Percentiles rank a stretch among this genome's conserved stretches.
These are phyloP conservation scores for Nymphaea colorata DNA, from an alignment of 164 flowering plant genomes.

Conservation along the genomic window DNA sequence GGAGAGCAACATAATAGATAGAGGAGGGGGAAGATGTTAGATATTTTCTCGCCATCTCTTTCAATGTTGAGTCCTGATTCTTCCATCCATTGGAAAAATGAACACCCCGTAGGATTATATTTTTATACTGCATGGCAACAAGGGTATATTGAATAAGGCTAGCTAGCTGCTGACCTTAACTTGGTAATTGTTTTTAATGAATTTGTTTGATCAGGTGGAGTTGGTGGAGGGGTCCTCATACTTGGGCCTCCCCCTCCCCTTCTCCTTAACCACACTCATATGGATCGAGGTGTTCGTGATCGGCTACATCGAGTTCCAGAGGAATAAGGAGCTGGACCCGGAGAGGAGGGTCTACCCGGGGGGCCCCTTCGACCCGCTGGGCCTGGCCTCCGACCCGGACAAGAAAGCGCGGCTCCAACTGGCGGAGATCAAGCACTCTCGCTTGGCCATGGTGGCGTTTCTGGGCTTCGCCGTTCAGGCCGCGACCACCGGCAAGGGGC, in stretches of 20 bases:
- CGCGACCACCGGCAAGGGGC: slow-evolving; percentile 92
- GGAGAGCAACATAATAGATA: too few relatives aligned
- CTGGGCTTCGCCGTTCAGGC: slow-evolving; percentile 95
- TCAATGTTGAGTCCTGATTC: too few relatives aligned
- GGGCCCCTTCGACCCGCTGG: slow-evolving; percentile 76
- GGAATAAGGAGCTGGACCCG: slow-evolving; percentile 92
- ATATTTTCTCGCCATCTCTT: too few relatives aligned
- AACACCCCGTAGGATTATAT: too few relatives aligned
- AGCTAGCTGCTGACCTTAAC: too few relatives aligned
- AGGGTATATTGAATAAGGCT: too few relatives aligned
- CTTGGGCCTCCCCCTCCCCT: slow-evolving; percentile 90
- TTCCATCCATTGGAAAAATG: too few relatives aligned
- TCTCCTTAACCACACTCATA: slow-evolving; percentile 68
- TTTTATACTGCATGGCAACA: too few relatives aligned
- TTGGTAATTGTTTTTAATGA: neutral
- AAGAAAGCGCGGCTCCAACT: slow-evolving; percentile 77
- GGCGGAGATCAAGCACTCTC: slow-evolving; percentile 97
- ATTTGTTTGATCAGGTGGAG: slow-evolving; percentile 52
- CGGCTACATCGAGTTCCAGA: slow-evolving; percentile 98
- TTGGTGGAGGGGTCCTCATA: slow-evolving; percentile 87
- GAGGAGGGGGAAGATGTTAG: too few relatives aligned
- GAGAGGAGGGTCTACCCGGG: slow-evolving; percentile 97
- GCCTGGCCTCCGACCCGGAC: slow-evolving; percentile 86
- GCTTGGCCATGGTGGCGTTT: slow-evolving; percentile 95
- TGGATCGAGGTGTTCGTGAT: slow-evolving; percentile 85